These are phyloP conservation scores for Malus fusca DNA, from an alignment of 306 rosid genomes.

Conservation along the genomic window DNA sequence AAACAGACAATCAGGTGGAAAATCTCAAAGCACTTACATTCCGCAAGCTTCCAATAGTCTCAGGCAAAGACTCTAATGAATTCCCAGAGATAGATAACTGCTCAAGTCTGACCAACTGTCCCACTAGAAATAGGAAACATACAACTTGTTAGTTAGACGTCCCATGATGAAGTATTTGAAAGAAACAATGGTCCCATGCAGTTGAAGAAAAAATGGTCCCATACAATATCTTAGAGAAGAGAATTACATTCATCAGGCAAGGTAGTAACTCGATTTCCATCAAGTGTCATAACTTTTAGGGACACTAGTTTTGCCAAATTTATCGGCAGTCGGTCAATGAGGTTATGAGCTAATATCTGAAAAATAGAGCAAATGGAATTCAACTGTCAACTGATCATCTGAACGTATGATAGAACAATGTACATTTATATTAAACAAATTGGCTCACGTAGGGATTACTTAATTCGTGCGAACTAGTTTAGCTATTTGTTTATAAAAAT, in stretches of 20 bases:
- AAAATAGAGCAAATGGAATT: conserved; percentile 17
- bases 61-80: conserved; percentile 55
- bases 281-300: conserved; percentile 72
- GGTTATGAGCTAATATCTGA: conserved; percentile 76
- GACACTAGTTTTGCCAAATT: conserved; percentile 90
- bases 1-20: conserved; percentile 15
- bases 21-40: conserved; percentile 49
- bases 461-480: not conserved
- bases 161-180: conserved; percentile 2
- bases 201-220: not conserved
- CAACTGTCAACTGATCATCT: not conserved
- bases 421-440: not conserved
- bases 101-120: conserved; percentile 90
- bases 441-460: not conserved
- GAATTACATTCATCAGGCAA: conserved; percentile 97
- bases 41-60: conserved; percentile 91
- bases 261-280: conserved; percentile 68
- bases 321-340: conserved; percentile 73
- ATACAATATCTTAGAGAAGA: conserved; percentile 40
- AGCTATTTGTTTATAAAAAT: not conserved
- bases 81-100: conserved; percentile 71
- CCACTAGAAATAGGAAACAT: conserved; percentile 54
- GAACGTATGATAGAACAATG: not conserved
- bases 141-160: conserved; percentile 14
- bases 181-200: not conserved